Percentiles rank a stretch among this genome's conserved stretches.
phyloP scores from a whole-genome alignment of 140 eudicot species.

The Senecio squalidus region DNA sequence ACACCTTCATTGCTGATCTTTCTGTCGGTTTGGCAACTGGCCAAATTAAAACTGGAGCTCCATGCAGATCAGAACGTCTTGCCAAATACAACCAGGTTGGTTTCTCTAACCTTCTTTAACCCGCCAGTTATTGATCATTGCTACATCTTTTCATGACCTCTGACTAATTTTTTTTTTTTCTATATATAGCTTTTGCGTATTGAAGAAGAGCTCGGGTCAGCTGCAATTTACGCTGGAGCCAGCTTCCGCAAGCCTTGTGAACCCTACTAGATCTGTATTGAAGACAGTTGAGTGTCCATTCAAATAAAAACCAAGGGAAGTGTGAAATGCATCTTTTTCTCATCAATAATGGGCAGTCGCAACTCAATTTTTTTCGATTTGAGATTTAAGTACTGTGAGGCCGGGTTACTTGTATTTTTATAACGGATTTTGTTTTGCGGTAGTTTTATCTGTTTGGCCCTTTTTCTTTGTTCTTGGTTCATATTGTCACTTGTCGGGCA shows the following conservation, averaged over 20 bases:
- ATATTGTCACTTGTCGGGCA: background rate
- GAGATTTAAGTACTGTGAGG: conserved; percentile 13
- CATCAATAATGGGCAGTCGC: conserved; percentile 17
- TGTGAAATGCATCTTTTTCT: conserved; percentile 3
- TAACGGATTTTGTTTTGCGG: conserved; percentile 15
- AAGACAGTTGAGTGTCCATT: conserved; percentile 6
- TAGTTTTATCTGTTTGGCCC: conserved; percentile 9
- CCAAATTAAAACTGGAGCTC: conserved; percentile 98
- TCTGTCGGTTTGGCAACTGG: conserved; percentile 98
- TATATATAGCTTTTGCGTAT: conserved; percentile 68
- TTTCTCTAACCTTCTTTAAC: background rate
- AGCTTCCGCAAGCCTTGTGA: conserved; percentile 88
- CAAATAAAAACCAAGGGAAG: conserved; percentile 20
- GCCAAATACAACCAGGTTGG: conserved; percentile 93
- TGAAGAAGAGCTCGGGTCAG: conserved; percentile 91
- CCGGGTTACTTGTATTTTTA: conserved; percentile 19
- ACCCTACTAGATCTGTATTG: conserved; percentile 50
- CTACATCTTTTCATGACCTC: background rate
- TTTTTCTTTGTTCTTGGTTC: background rate
- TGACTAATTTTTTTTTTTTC: background rate
- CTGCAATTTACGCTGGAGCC: conserved; percentile 92
- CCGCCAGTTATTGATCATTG: background rate
- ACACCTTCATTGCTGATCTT: conserved; percentile 97
- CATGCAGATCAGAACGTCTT: conserved; percentile 96
- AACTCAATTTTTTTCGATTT: background rate